Evolutionary conservation across 1,284 basidiomycete species (phyloP).

Genomic region (Moesziomyces sp.): DNA sequence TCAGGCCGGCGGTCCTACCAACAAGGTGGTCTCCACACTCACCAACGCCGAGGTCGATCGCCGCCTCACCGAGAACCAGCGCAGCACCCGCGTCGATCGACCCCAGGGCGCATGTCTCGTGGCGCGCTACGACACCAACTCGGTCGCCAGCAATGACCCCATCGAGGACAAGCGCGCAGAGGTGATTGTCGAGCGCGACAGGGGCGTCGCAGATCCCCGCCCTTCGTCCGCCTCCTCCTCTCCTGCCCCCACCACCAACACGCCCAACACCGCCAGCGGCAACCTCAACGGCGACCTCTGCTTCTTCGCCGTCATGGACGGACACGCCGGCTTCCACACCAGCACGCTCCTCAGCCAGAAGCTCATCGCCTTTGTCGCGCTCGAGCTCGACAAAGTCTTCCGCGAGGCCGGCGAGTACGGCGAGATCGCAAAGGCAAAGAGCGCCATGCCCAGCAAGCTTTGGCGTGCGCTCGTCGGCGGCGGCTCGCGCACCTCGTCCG

Average conservation of each 20-base stretch:
- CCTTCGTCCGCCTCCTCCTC: constrained; percentile 19
- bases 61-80: constrained; percentile 59
- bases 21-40: constrained; percentile 62
- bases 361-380: constrained; percentile 85
- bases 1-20: constrained; percentile 43
- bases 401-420: constrained; percentile 67
- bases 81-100: constrained; percentile 59
- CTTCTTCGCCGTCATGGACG: constrained; percentile 91
- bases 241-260: constrained; percentile 8
- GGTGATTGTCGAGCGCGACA: constrained; percentile 65
- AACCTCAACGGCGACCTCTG: constrained; percentile 56
- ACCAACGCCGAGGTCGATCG: constrained; percentile 59
- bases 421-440: constrained; percentile 61
- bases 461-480: constrained; percentile 63
- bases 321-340: constrained; percentile 86
- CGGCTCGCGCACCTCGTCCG: constrained; percentile 16
- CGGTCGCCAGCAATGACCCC: constrained; percentile 62
- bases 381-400: constrained; percentile 76
- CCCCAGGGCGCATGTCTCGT: constrained; percentile 60
- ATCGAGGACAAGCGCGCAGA: constrained; percentile 66
- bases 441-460: constrained; percentile 56
- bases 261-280: constrained; percentile 23
- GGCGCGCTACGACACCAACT: constrained; percentile 65
- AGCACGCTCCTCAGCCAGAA: constrained; percentile 84
- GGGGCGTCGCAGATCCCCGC: constrained; percentile 38